Evolutionary conservation across 2,329 filamentous ascomycete genomes (phyloP), one percentile per base, ranked within the genome.

Genomic region (Pseudocercospora vitis): DNA sequence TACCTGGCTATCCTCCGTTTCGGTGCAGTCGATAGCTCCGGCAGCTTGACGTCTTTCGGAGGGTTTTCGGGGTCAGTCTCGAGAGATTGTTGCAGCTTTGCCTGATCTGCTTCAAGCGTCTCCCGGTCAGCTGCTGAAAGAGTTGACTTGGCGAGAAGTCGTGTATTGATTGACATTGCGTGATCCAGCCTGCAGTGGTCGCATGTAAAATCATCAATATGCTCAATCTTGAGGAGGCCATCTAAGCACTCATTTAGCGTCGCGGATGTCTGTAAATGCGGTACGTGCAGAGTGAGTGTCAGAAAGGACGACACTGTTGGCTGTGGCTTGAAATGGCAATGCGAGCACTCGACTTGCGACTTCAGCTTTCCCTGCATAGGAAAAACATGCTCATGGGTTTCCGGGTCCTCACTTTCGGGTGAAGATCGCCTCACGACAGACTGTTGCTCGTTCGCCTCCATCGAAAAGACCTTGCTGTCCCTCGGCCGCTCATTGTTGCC

Each of bases 171-270:
- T 24, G 84, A 77, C 49, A 89, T 74, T 3, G 91, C 91, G 70
- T 96, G 88, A 37, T 89, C 73, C n/a, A 99, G 78, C 18, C 91
- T 84, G 68, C 94, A 99, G 73, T 85, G 88, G 65, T 96, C 94
- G 74, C 94, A 99, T 63, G 89, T 91, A 77, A 95, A 99, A 69
- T 96, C 94, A 59, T 97, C 92, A 61, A 99, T 96, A 69, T 91
- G 87, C 71, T 99, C 94, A 0, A 89, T 90, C 73, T 96, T 96
- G 62, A 99, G 86, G 72, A 96, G 86, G 33, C 88, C 88, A 65
- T 99, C 94, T 64, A 99, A 94, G 71, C 94, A 99, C 7, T 85
- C 80, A 67, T 87, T 91, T 12, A 99, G 79, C 0, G 89, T 87
- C 0, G 91, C 91, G 2, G 89, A 87, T 47, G 71, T 71, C 9